These are phyloP conservation scores for Ceratobasidium sp. DNA, from an alignment of 1,284 basidiomycete genomes.

Conservation along the genomic window DNA sequence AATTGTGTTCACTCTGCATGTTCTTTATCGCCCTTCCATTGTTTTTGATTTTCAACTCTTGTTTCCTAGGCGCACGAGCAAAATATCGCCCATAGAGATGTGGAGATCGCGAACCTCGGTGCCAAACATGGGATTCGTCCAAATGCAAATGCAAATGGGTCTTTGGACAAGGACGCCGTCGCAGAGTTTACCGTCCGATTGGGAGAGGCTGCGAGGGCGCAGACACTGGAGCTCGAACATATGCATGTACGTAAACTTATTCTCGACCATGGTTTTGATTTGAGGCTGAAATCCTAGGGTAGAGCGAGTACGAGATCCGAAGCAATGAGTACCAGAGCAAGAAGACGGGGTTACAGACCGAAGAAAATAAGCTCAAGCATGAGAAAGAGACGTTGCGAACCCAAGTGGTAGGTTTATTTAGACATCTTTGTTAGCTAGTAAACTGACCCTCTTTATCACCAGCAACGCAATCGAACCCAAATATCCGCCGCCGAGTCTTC, in stretches of 20 bases:
- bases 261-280: not conserved
- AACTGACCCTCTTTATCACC: not conserved
- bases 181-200: conserved; percentile 76
- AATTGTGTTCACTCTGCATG: not conserved
- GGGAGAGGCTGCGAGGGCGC: conserved; percentile 69
- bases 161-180: conserved; percentile 76
- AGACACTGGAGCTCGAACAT: conserved; percentile 69
- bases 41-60: conserved; percentile 33
- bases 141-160: conserved; percentile 36
- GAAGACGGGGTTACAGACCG: conserved; percentile 52
- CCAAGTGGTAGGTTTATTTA: conserved; percentile 60
- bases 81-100: conserved; percentile 81
- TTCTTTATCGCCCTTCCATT: conserved; percentile 4
- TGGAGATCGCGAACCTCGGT: conserved; percentile 78
- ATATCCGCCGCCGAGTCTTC: conserved; percentile 68
- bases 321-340: conserved; percentile 55
- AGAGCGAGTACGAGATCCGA: conserved; percentile 44
- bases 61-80: conserved; percentile 75
- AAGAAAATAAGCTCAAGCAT: conserved; percentile 45
- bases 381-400: conserved; percentile 44
- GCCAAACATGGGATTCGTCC: conserved; percentile 45
- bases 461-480: conserved; percentile 68
- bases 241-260: conserved; percentile 65
- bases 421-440: not conserved
- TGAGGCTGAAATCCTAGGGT: conserved; percentile 2